A percentile compares a stretch with the other conserved stretches of the same genome.
These are phyloP conservation scores for Fraxinus excelsior DNA, from an alignment of 257 asterid genomes.

Conservation along the genomic window DNA sequence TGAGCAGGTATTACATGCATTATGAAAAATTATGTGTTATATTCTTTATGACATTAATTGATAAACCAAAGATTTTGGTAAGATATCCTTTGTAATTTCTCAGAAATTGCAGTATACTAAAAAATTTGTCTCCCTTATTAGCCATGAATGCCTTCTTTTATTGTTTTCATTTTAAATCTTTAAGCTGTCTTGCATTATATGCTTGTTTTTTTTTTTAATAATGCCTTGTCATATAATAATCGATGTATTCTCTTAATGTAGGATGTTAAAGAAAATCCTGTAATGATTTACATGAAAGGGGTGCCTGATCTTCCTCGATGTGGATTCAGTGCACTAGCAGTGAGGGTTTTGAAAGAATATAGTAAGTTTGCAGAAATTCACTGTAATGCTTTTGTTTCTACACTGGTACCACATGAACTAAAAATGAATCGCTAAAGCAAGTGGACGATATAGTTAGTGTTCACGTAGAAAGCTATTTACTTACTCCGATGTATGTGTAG, in stretches of 20 bases:
- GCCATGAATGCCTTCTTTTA: background rate
- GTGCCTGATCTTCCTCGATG: constrained; percentile 86
- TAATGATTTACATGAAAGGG: constrained; percentile 98
- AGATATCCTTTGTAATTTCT: background rate
- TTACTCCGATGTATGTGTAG: background rate
- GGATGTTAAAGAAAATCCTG: constrained; percentile 93
- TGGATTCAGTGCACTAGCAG: constrained; percentile 96
- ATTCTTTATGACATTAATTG: constrained; percentile 13
- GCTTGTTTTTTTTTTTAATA: background rate
- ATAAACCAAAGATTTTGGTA: background rate
- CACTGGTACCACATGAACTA: background rate
- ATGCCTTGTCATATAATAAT: constrained; percentile 22
- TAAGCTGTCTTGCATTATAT: background rate
- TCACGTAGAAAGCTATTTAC: constrained; percentile 12
- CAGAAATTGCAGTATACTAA: background rate
- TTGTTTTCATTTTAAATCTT: background rate
- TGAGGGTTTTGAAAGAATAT: constrained; percentile 76
- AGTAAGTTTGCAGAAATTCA: constrained; percentile 48
- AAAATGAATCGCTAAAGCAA: background rate
- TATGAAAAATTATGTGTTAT: background rate
- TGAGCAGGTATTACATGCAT: constrained; percentile 63
- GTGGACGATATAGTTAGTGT: background rate
- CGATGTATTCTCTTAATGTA: constrained; percentile 36
- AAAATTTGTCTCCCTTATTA: constrained; percentile 1
- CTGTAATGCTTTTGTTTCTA: background rate